Evolutionary conservation across 2,329 filamentous ascomycete species (phyloP).

Genomic region (Lomentospora prolificans): DNA sequence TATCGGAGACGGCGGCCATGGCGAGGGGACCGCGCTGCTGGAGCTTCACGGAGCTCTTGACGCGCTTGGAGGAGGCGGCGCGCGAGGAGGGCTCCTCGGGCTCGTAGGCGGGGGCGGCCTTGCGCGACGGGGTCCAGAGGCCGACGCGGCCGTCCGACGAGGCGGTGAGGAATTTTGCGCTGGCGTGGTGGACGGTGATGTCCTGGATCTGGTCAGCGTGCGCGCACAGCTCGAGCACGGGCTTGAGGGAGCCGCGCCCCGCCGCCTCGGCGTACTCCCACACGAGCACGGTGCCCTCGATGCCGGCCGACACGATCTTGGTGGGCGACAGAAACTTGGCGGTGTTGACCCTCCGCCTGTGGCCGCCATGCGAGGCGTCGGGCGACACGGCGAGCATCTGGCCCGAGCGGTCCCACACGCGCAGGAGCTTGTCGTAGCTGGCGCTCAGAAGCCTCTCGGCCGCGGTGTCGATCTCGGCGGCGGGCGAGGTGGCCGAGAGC

Average conservation of each 20-base stretch:
- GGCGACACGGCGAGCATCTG: constrained; percentile 70
- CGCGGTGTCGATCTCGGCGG: constrained; percentile 26
- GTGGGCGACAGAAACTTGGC: constrained; percentile 71
- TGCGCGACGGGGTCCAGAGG: constrained; percentile 79
- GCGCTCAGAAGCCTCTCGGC: constrained; percentile 66
- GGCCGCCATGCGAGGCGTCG: constrained; percentile 56
- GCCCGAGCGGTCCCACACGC: constrained; percentile 86
- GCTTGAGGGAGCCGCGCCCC: constrained; percentile 59
- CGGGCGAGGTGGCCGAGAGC: constrained; percentile 55
- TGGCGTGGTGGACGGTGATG: constrained; percentile 62
- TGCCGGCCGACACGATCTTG: constrained; percentile 63
- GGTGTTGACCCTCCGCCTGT: constrained; percentile 68
- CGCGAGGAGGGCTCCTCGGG: constrained; percentile 50
- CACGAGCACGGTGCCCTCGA: constrained; percentile 77
- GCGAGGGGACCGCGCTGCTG: constrained; percentile 70
- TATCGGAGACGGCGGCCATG: constrained; percentile 61
- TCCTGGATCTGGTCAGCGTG: constrained; percentile 67
- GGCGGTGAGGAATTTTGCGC: constrained; percentile 73
- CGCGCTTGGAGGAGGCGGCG: constrained; percentile 21
- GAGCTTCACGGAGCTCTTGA: constrained; percentile 28
- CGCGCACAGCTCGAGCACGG: constrained; percentile 72
- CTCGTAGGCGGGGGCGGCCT: constrained; percentile 64
- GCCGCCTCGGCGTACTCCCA: constrained; percentile 77
- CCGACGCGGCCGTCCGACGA: constrained; percentile 75
- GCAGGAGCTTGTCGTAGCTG: constrained; percentile 80